These are phyloP conservation scores for Alnus glutinosa DNA, from an alignment of 306 rosid genomes.

Conservation along the genomic window DNA sequence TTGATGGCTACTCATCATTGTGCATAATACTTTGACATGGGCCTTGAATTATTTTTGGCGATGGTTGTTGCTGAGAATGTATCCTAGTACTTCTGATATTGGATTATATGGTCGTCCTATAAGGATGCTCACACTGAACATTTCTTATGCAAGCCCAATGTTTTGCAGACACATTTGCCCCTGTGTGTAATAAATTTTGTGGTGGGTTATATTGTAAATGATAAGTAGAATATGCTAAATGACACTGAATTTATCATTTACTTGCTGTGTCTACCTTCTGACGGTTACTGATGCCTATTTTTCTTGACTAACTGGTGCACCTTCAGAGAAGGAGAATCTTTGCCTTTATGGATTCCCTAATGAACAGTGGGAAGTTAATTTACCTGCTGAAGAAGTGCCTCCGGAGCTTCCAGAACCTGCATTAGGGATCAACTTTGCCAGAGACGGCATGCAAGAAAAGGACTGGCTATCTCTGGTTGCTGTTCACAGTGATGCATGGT, in stretches of 20 bases:
- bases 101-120: not conserved
- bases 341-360: constrained; percentile 57
- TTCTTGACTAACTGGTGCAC: constrained; percentile 16
- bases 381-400: constrained; percentile 64
- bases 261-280: not conserved
- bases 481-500: constrained; percentile 55
- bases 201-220: not conserved
- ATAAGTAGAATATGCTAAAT: not conserved
- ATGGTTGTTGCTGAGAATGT: no score
- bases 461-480: constrained; percentile 52
- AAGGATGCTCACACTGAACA: not conserved
- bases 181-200: not conserved
- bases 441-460: constrained; percentile 63
- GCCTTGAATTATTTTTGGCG: no score
- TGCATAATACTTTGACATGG: no score
- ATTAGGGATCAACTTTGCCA: constrained; percentile 64
- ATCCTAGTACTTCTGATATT: not conserved
- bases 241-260: not conserved
- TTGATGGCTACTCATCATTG: not conserved
- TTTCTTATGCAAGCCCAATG: not conserved
- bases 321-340: constrained; percentile 56
- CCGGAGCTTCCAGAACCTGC: constrained; percentile 67
- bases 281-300: not conserved
- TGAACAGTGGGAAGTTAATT: constrained; percentile 57
- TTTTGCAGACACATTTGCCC: not conserved